Base-by-base conservation (phyloP, 129 eudicot species). In the Lactuca sativa region DNA sequence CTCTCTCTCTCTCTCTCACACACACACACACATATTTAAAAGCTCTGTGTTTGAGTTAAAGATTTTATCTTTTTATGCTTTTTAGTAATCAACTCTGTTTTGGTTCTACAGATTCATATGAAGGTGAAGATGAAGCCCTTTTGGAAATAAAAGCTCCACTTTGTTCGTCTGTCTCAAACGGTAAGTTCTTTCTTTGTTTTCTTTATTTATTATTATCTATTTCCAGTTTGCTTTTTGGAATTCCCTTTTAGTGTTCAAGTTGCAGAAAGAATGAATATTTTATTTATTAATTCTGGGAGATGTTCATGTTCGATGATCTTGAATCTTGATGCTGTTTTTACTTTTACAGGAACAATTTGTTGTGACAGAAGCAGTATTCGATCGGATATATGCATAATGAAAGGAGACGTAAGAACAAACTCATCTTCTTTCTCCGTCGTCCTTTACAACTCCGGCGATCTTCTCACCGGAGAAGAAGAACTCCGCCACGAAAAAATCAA, bases 361-460 rank as follows among this genome's bases (percentile, higher is more conserved):
- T 92, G 98, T 68, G 98, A 92, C 31, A 82, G 98, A 80, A 86
- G 80, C 44, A 86, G 92, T 60, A 51, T 80, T 37, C 77, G 98
- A 8, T 76, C 98, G 0, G 98, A 92, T 66, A 36, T 86, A 48
- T 92, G 98, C 54, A 59, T 81, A 66, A 83, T 92, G 96, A 92
- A 81, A 80, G 98, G 98, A 55, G 96, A 92, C 77, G 85, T 92
- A 16, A 84, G 98, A 81, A 89, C 96, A 64, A 78, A 69, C 16
- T 76, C 98, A 37, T 30, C 82, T 44, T 82, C 96, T 59, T 89
- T 87, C 43, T 84, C 95, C 3, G 62, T 89, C 70, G 41, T 73
- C 15, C 86, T 92, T 3, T 92, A 89, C 83, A 67, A 74, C 65
- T 15, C 82, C 44, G 71, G 74, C 21, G 59, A 64, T 7, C 44